Conservation (phyloP, 306 rosid genomes). For the Glycine soja region DNA sequence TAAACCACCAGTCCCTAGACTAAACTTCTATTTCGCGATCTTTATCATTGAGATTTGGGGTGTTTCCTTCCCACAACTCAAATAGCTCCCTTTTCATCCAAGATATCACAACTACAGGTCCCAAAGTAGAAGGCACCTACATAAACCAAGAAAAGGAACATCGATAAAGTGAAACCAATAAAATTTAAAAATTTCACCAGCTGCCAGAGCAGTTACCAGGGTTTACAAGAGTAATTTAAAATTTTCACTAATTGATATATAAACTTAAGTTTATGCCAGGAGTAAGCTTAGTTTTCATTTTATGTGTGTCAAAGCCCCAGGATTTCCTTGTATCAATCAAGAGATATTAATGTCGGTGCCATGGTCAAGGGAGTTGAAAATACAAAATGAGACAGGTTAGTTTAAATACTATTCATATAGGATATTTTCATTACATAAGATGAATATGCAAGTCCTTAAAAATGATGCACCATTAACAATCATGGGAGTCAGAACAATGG, state of each 20-base stretch:
- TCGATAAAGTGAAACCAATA: not conserved
- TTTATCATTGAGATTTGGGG: constrained; percentile 66
- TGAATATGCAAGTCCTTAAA: not conserved
- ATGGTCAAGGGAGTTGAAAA: not conserved
- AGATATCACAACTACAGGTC: constrained; percentile 77
- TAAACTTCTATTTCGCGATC: constrained; percentile 77
- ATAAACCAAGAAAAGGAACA: constrained; percentile 37
- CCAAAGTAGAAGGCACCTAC: constrained; percentile 95
- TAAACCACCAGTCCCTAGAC: constrained; percentile 37
- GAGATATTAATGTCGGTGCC: not conserved
- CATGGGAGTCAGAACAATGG: constrained; percentile 20
- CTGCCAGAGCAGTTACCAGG: not conserved
- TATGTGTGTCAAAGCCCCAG: not conserved
- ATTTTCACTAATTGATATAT: not conserved
- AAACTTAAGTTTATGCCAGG: not conserved
- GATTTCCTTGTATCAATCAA: not conserved
- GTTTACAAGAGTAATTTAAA: not conserved
- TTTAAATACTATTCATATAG: not conserved
- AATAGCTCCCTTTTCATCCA: constrained; percentile 83
- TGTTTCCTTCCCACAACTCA: constrained; percentile 91
- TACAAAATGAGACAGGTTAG: constrained; percentile 1
- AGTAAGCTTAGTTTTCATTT: constrained; percentile 14
- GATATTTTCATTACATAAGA: not conserved
- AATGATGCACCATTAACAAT: constrained; percentile 25
- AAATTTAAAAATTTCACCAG: too few species aligned